Evolutionary conservation across 495 filamentous ascomycete species (phyloP), one percentile per base, ranked within the genome.

Genomic region (Penicillium pulvis): DNA sequence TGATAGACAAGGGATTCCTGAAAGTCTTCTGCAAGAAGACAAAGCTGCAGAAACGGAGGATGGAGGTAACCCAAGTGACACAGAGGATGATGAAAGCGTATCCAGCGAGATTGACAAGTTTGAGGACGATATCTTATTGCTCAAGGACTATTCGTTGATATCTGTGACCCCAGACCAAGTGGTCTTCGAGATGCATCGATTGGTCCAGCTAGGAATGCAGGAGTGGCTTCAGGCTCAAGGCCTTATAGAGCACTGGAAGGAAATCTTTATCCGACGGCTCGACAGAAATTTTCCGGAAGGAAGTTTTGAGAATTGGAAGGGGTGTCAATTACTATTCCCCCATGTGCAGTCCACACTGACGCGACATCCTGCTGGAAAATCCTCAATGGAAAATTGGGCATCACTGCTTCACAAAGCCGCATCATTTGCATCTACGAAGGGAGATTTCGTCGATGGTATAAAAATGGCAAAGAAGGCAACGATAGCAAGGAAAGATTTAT

Each of bases 11-110:
- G 60, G 63, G 2, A 71, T 72, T 36, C 63, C 66, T 44, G 48
- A 71, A 14, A 16, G 4, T 46, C 43, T 71, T 11, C 24, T 74
- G 45, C 57, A 26, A 33, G 23, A 57, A 56, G 20, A 20, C 45
- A 4, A 47, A 58, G 24, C 16, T 46, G 31, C 17, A 58, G 44
- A 58, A 53, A 31, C 11, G 23, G 6, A 7, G 16, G 39, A 48
- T 26, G 31, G 33, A 53, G 4, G 56, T 39, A 41, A 33, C 59
- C 41, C 12, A 43, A 50, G 33, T 31, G 54, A 48, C 9, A 41
- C 20, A n/a, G 91, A 96, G 14, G 89, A 91, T 57, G 96, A 83
- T 33, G 95, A 80, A 77, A 96, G 17, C 36, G 16, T 8, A 30
- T 33, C 12, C 12, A 31, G 24, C 28, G 26, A 31, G 16, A 6